Base-by-base conservation (phyloP, 257 asterid genomes). In the Pogostemon cablin region DNA sequence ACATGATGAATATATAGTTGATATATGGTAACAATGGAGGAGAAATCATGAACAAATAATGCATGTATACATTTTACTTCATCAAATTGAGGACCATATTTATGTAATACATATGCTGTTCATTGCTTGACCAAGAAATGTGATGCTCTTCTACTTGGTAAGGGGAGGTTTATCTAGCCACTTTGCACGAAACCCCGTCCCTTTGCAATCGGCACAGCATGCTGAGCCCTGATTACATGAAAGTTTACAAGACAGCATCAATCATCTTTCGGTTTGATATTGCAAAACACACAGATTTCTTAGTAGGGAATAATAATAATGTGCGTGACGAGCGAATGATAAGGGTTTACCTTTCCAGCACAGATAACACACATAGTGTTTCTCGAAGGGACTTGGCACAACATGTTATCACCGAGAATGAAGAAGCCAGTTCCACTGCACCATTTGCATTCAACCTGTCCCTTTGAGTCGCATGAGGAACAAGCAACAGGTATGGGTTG, bases 351-450 rank as follows among this genome's bases (percentile, higher is more conserved):
- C 95, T 91, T 89, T 75, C 95, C 96, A 2, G 83, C 74, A 58
- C 99, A 91, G 47, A 89, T 91, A 68, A 91, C 89, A 77, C 97
- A 93, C 4, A 88, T 78, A 0, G 96, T 87, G 82, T 86, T 91
- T 73, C 90, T 83, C 15, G 99, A 91, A 63, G 97, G 97, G 65
- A 93, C 95, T 83, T 93, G 90, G 71, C 99, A 91, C 80, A 91
- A 34, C 97, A 91, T 93, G 85, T 93, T 93, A 68, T 93, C 96
- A 11, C 99, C 97, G 44, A 91, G 81, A 70, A 89, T 85, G 87
- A 93, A 93, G 88, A 89, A 93, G 63, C 97, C 97, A 9, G 99
- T 93, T 62, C 99, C 99, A 15, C 82, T 79, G 35, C 99, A 93
- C 97, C 99, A 91, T 75, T 85, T 86, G 87, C 99, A 93, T 52